Conservation (phyloP, 805 yeast genomes). For the Hanseniaspora taiwanica region DNA sequence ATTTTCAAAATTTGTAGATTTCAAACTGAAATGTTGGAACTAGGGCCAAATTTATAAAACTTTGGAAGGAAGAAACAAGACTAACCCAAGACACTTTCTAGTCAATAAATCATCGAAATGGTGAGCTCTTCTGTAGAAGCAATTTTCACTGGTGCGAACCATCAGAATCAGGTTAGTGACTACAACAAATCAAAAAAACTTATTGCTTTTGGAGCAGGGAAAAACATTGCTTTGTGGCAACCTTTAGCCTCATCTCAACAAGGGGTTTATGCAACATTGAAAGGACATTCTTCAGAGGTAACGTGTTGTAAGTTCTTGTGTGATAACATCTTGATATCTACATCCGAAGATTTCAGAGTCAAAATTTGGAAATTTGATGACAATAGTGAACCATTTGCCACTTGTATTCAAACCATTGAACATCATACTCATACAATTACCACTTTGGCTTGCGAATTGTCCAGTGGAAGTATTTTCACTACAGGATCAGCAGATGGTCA, state of each 20-base stretch:
- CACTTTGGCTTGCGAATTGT: constrained; percentile 31
- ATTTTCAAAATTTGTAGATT: too few relatives aligned
- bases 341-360: constrained; percentile 54
- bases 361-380: constrained; percentile 40
- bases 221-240: constrained; percentile 55
- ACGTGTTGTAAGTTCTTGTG: constrained; percentile 54
- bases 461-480: constrained; percentile 26
- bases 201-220: constrained; percentile 64
- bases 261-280: constrained; percentile 45
- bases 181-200: constrained; percentile 25
- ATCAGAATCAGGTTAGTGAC: constrained; percentile 48
- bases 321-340: constrained; percentile 35
- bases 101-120: background rate
- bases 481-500: constrained; percentile 57
- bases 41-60: background rate
- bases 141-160: constrained; percentile 60
- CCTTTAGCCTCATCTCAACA: constrained; percentile 30
- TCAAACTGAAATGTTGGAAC: too few relatives aligned
- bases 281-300: constrained; percentile 47
- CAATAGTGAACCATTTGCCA: constrained; percentile 9
- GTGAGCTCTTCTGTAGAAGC: constrained; percentile 32
- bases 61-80: background rate
- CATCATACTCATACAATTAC: constrained; percentile 42
- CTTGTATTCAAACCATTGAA: constrained; percentile 20
- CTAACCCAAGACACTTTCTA: background rate